These are phyloP conservation scores for Inonotus hispidus DNA, from an alignment of 1,284 basidiomycete species.

Conservation along the genomic window DNA sequence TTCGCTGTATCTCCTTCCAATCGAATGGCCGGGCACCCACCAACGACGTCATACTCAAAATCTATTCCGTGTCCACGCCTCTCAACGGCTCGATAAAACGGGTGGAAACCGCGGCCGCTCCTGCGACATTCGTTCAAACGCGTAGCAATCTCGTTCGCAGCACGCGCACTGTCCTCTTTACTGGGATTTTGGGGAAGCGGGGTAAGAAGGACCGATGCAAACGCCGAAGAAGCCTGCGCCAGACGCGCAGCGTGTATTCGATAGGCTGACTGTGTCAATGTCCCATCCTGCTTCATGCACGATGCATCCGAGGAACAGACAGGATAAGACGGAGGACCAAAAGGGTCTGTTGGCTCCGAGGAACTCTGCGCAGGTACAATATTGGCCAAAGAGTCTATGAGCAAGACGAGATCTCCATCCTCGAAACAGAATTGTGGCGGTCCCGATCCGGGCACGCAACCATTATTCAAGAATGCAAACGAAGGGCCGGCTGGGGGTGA, in stretches of 20 bases:
- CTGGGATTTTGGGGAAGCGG: background rate
- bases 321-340: background rate
- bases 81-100: background rate
- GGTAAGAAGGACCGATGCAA: conserved; percentile 1
- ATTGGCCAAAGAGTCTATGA: conserved; percentile 5
- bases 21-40: conserved; percentile 29
- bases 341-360: background rate
- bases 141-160: conserved; percentile 5
- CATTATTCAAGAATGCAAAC: background rate
- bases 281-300: background rate
- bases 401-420: conserved; percentile 30
- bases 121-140: background rate
- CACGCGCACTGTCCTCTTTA: conserved; percentile 6
- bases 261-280: conserved; percentile 10
- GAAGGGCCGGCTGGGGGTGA: background rate
- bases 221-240: background rate
- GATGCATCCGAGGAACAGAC: too few species aligned
- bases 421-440: conserved; percentile 24
- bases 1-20: conserved; percentile 25
- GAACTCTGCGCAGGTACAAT: conserved; percentile 10
- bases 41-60: conserved; percentile 24
- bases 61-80: conserved; percentile 21
- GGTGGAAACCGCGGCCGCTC: background rate
- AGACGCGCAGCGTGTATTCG: conserved; percentile 31
- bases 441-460: background rate